A percentile compares a stretch with the other conserved stretches of the same genome.
phyloP scores from a whole-genome alignment of 1,284 basidiomycete genomes.

The Pseudozyma tsukubaensis region DNA sequence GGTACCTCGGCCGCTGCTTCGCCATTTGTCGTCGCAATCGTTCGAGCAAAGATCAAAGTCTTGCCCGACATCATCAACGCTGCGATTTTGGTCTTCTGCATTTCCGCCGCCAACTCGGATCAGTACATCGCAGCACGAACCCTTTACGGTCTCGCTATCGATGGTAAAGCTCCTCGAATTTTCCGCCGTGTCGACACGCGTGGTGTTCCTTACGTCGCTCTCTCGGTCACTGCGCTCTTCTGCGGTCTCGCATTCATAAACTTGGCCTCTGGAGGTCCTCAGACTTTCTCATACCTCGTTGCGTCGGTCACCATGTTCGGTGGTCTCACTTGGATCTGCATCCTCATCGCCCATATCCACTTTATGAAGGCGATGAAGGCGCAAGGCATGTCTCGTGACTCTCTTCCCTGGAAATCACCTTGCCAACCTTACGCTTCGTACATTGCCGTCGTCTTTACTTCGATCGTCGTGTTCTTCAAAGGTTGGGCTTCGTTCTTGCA shows the following conservation, averaged over 20 bases:
- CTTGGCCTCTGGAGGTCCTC: constrained; percentile 73
- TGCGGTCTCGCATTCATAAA: constrained; percentile 77
- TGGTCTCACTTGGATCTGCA: constrained; percentile 73
- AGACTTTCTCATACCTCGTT: constrained; percentile 46
- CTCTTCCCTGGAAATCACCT: constrained; percentile 73
- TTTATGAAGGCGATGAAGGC: constrained; percentile 81
- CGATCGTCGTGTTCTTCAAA: constrained; percentile 78
- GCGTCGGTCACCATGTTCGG: constrained; percentile 69
- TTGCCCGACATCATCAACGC: constrained; percentile 76
- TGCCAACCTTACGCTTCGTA: constrained; percentile 71
- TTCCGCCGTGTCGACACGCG: constrained; percentile 72
- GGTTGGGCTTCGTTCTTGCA: constrained; percentile 73
- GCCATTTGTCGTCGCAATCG: constrained; percentile 78
- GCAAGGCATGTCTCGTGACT: constrained; percentile 78
- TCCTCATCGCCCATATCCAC: constrained; percentile 80
- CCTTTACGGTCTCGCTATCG: constrained; percentile 73
- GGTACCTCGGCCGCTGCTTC: constrained; percentile 73
- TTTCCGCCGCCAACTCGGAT: constrained; percentile 72
- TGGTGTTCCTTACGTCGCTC: constrained; percentile 71
- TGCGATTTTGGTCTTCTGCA: constrained; percentile 64
- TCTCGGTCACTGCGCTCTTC: constrained; percentile 74
- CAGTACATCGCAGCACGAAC: constrained; percentile 73
- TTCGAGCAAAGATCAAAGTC: constrained; percentile 77
- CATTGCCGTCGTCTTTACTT: constrained; percentile 73
- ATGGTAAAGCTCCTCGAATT: constrained; percentile 73